Evolutionary conservation across 2,329 filamentous ascomycete genomes (phyloP).

Genomic region (Apiospora sp.): DNA sequence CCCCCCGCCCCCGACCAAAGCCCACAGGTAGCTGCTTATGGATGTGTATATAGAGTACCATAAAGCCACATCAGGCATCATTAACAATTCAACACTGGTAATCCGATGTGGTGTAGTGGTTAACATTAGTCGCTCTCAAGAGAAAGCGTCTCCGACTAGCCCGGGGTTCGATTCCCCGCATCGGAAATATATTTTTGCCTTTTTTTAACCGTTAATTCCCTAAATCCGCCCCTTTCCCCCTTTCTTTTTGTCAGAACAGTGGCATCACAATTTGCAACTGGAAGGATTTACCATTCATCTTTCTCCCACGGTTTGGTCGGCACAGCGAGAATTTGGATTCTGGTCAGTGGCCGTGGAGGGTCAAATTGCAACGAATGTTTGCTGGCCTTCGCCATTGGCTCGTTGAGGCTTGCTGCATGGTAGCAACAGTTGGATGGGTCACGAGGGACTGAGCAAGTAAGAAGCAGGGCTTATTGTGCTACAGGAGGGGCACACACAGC

Average conservation of each 20-base stretch:
- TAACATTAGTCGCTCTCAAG: slow-evolving; percentile 47
- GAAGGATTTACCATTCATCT: neutral
- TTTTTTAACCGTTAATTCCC: neutral
- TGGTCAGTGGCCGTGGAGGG: neutral
- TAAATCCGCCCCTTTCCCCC: neutral
- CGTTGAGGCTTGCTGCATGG: too few relatives aligned
- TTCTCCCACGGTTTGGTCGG: neutral
- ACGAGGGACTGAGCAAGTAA: too few relatives aligned
- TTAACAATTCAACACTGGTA: neutral
- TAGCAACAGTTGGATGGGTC: too few relatives aligned
- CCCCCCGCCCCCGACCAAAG: neutral
- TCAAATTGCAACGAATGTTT: neutral
- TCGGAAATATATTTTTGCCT: slow-evolving; percentile 32
- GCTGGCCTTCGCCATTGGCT: neutral
- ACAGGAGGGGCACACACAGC: too few relatives aligned
- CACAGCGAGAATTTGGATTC: neutral
- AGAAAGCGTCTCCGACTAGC: slow-evolving; percentile 33
- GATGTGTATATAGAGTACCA: neutral
- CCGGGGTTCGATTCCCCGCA: slow-evolving; percentile 42
- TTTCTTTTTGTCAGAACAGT: neutral
- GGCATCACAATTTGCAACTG: neutral
- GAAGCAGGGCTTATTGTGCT: too few relatives aligned
- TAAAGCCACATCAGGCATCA: neutral
- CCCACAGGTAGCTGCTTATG: neutral
- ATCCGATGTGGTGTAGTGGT: slow-evolving; percentile 47